Conservation (phyloP, 257 asterid species). For the Solanum neorickii region DNA sequence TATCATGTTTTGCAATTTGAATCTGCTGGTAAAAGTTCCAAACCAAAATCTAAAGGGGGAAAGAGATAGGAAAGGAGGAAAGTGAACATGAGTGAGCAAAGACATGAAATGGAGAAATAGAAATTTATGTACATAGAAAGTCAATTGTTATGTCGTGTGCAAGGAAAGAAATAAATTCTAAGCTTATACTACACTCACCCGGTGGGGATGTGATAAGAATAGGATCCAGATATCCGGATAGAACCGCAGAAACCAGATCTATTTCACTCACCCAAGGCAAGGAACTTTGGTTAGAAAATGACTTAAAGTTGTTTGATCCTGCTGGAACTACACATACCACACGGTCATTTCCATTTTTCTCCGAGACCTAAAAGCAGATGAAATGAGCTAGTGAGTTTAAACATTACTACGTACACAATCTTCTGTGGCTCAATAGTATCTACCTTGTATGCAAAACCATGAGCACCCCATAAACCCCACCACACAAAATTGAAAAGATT, state of each 20-base stretch:
- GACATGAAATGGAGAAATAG: background rate
- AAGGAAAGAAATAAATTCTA: background rate
- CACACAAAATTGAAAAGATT: background rate
- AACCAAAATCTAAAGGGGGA: background rate
- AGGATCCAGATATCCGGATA: constrained; percentile 68
- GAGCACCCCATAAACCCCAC: background rate
- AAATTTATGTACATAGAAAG: background rate
- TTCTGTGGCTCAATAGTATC: background rate
- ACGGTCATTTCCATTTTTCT: constrained; percentile 24
- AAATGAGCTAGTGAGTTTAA: background rate
- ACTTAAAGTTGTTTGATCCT: constrained; percentile 20
- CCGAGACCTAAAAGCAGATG: constrained; percentile 28
- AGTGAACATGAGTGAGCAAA: background rate
- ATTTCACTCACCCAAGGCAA: constrained; percentile 59
- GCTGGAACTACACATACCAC: constrained; percentile 54
- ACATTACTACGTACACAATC: background rate
- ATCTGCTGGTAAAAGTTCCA: background rate
- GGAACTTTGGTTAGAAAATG: constrained; percentile 25
- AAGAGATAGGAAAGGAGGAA: background rate
- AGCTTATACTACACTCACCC: constrained; percentile 28
- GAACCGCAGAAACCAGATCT: constrained; percentile 58
- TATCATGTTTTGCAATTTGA: background rate
- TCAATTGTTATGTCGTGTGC: background rate
- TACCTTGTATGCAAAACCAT: background rate
- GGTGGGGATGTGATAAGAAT: constrained; percentile 55